Conservation (phyloP, 129 eudicot genomes). For the Chrysanthemum seticuspe region DNA sequence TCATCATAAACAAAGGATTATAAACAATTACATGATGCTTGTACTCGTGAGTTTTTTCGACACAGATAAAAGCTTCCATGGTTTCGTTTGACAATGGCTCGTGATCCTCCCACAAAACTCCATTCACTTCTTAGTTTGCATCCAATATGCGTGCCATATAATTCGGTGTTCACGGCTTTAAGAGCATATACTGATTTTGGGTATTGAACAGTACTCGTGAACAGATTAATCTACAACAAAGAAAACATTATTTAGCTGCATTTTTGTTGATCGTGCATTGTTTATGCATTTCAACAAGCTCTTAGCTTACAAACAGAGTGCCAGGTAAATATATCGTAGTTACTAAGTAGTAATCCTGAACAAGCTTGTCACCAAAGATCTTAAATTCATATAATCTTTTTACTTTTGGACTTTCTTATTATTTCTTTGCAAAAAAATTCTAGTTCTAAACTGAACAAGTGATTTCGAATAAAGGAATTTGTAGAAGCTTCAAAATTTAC, state of each 20-base stretch:
- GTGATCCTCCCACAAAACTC: slow-evolving; percentile 59
- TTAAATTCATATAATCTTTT: too few relatives aligned
- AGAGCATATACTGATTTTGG: slow-evolving; percentile 24
- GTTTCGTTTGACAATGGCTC: slow-evolving; percentile 34
- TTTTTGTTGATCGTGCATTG: background rate
- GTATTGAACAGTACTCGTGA: slow-evolving; percentile 17
- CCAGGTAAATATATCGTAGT: too few relatives aligned
- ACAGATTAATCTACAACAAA: slow-evolving; percentile 41
- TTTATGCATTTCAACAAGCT: background rate
- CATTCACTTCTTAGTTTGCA: slow-evolving; percentile 28
- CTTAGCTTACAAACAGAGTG: background rate
- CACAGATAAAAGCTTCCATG: slow-evolving; percentile 22
- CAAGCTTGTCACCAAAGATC: too few relatives aligned
- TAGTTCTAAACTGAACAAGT: too few relatives aligned
- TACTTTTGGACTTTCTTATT: too few relatives aligned
- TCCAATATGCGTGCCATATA: slow-evolving; percentile 28
- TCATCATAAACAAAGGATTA: slow-evolving; percentile 5
- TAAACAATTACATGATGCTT: slow-evolving; percentile 61
- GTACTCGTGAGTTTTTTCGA: slow-evolving; percentile 36
- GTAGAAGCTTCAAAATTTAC: too few relatives aligned
- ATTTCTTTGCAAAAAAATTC: too few relatives aligned
- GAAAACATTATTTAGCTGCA: background rate
- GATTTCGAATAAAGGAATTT: too few relatives aligned
- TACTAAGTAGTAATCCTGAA: too few relatives aligned
- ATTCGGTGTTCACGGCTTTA: slow-evolving; percentile 33